Evolutionary conservation across 1,284 basidiomycete genomes (phyloP), one percentile per base, ranked within the genome.

Genomic region (Apiotrichum gracile): DNA sequence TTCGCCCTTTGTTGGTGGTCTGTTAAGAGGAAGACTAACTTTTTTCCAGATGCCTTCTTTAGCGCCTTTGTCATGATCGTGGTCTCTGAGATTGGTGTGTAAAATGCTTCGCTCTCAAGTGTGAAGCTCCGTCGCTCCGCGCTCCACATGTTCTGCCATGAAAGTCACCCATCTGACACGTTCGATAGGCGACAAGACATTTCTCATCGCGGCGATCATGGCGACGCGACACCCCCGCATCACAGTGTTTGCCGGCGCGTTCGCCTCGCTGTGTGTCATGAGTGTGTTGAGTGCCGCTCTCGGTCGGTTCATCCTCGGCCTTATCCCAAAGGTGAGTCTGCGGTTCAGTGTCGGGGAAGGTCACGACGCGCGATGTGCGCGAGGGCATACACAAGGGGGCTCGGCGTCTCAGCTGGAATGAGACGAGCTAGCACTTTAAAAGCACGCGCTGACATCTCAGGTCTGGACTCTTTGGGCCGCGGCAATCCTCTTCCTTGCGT

Each of bases 141-240:
- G n/a, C n/a, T n/a, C n/a, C n/a, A n/a, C n/a, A n/a, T n/a, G n/a
- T n/a, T n/a, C n/a, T n/a, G n/a, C n/a, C n/a, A n/a, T n/a, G n/a
- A n/a, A n/a, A n/a, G n/a, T n/a, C n/a, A n/a, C n/a, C n/a, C n/a
- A n/a, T n/a, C 43, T 12, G 37, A 22, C 38, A 8, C 40, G n/a
- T n/a, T n/a, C n/a, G n/a, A 14, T 27, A 60, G 93, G 94, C 43
- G 96, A 98, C 84, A 97, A 97, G 76, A 98, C 94, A 0, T 98
- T 98, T 72, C 84, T 98, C 56, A 97, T 97, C 44, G 81, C 94
- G 22, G 96, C 94, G 53, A 93, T 99, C 64, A 86, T 99, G 62
- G 90, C 94, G 10, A 94, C 96, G 84, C 86, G 92, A 3, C 91
- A 97, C 69, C 84, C 90, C 0, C 85, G 91, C 14, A 67, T 86